A percentile compares a stretch with the other conserved stretches of the same genome.
Evolutionary conservation across 2,329 filamentous ascomycete species (phyloP).

Genomic region (Exophiala oligosperma): DNA sequence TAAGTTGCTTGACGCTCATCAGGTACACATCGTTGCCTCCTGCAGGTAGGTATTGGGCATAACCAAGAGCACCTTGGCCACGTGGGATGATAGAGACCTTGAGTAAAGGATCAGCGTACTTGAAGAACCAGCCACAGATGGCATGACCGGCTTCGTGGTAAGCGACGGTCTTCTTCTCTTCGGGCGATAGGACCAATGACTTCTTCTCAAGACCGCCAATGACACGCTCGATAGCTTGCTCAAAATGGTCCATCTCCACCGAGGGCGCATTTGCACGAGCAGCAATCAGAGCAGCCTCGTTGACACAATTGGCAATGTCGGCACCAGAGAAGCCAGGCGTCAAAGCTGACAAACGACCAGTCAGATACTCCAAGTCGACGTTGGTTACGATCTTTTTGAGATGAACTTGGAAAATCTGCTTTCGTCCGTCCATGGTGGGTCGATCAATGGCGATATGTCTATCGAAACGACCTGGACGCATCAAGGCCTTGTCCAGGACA

Average conservation of each 20-base stretch:
- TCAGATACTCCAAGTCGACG: slow-evolving; percentile 83
- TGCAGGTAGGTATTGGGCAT: slow-evolving; percentile 93
- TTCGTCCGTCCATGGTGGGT: slow-evolving; percentile 93
- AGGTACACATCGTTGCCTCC: slow-evolving; percentile 77
- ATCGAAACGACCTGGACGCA: slow-evolving; percentile 96
- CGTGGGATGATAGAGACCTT: slow-evolving; percentile 99
- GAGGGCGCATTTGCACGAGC: slow-evolving; percentile 77
- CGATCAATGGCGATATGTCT: slow-evolving; percentile 93
- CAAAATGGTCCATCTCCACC: slow-evolving; percentile 88
- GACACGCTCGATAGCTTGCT: slow-evolving; percentile 95
- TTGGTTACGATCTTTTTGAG: slow-evolving; percentile 91
- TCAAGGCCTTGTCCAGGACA: slow-evolving; percentile 89
- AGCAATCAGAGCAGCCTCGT: slow-evolving; percentile 93
- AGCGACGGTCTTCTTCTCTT: slow-evolving; percentile 93
- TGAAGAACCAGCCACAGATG: slow-evolving; percentile 97
- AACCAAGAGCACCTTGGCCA: slow-evolving; percentile 88
- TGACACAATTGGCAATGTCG: slow-evolving; percentile 97
- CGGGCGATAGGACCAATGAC: slow-evolving; percentile 85
- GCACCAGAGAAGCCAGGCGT: slow-evolving; percentile 97
- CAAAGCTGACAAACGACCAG: slow-evolving; percentile 83
- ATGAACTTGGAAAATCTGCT: slow-evolving; percentile 95
- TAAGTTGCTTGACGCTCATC: slow-evolving; percentile 92
- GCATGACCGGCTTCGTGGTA: slow-evolving; percentile 98
- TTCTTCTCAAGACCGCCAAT: slow-evolving; percentile 97
- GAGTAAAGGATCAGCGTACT: slow-evolving; percentile 91